These are phyloP conservation scores for Aspergillus hiratsukae DNA, from an alignment of 2,329 filamentous ascomycete species.

Conservation along the genomic window DNA sequence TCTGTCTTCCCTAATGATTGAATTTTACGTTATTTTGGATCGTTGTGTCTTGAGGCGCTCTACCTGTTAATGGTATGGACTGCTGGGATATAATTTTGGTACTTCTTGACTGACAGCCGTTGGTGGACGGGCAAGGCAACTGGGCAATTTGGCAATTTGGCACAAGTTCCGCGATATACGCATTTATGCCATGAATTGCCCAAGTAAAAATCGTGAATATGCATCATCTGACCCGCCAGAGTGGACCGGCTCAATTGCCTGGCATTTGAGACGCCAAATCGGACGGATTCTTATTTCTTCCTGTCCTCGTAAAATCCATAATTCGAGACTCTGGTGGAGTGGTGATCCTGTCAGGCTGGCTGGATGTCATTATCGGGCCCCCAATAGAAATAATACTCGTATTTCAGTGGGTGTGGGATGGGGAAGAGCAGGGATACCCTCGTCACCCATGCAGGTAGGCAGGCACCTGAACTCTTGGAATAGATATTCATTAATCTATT, in stretches of 20 bases:
- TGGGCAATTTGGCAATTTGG: neutral
- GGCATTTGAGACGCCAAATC: neutral
- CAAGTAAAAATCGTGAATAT: neutral
- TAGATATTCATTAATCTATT: neutral
- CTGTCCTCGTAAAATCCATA: neutral
- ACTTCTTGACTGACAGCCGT: neutral
- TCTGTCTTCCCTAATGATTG: neutral
- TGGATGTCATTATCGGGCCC: neutral
- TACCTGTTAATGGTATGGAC: neutral
- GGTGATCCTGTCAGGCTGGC: neutral
- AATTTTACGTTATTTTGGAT: no score
- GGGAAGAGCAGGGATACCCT: constrained; percentile 14
- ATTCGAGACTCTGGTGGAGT: neutral
- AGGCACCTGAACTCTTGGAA: constrained; percentile 16
- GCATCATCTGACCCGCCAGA: constrained; percentile 4
- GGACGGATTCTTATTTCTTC: neutral
- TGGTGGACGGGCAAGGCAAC: neutral
- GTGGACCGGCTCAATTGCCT: neutral
- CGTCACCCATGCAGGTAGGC: constrained; percentile 19
- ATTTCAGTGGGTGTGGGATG: neutral
- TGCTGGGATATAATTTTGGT: neutral
- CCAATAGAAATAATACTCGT: neutral
- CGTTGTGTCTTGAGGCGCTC: neutral
- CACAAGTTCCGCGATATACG: neutral
- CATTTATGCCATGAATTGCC: neutral